A percentile compares a stretch with the other conserved stretches of the same genome.
phyloP scores from a whole-genome alignment of 2,329 filamentous ascomycete species.

The Fusarium protoensiforme region DNA sequence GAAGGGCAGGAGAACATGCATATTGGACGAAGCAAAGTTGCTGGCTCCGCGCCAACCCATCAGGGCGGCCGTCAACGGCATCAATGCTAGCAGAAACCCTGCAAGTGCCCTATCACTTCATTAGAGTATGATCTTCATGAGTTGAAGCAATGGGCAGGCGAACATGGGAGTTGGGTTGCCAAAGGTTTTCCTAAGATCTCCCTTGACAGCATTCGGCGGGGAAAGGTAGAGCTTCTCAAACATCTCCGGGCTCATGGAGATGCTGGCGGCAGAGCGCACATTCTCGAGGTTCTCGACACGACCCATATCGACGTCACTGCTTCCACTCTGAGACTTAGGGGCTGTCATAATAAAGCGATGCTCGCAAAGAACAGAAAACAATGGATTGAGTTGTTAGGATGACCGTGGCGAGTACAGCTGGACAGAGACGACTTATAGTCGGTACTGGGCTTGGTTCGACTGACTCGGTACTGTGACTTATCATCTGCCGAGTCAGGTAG shows the following conservation, averaged over 20 bases:
- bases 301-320: constrained; percentile 1
- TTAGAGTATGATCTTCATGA: neutral
- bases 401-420: neutral
- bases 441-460: neutral
- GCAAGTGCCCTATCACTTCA: constrained; percentile 53
- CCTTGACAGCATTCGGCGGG: constrained; percentile 61
- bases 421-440: neutral
- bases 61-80: constrained; percentile 58
- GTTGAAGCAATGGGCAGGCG: constrained; percentile 23
- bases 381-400: neutral
- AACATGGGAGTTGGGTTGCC: constrained; percentile 70
- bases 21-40: constrained; percentile 55
- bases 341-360: neutral
- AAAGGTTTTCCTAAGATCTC: constrained; percentile 64
- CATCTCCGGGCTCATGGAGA: constrained; percentile 64
- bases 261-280: constrained; percentile 46
- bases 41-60: constrained; percentile 65
- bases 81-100: constrained; percentile 60
- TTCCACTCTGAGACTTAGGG: neutral
- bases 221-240: constrained; percentile 72
- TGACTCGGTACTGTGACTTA: neutral
- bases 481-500: neutral
- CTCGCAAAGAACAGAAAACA: neutral
- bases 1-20: constrained; percentile 49
- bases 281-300: neutral